Percentiles rank a stretch among this genome's conserved stretches.
These are phyloP conservation scores for Fusarium luffae DNA, from an alignment of 2,329 filamentous ascomycete species.

Conservation along the genomic window DNA sequence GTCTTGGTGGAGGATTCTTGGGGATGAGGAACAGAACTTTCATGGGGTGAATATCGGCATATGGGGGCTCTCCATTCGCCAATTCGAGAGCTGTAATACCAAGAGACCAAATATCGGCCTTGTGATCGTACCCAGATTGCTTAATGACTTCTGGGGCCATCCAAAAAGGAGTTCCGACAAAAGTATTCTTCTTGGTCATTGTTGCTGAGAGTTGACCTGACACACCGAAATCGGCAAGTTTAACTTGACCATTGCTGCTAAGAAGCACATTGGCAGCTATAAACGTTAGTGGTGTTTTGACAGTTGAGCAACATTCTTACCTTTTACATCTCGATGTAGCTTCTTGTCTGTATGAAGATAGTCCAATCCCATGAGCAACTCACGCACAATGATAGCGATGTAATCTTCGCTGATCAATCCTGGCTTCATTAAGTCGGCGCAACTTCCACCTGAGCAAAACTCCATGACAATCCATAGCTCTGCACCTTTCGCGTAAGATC, in stretches of 20 bases:
- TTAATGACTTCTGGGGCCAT: constrained; percentile 99
- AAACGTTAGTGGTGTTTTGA: not conserved
- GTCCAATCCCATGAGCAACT: constrained; percentile 88
- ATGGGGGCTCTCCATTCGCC: constrained; percentile 91
- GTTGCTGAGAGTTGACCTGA: constrained; percentile 96
- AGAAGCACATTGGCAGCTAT: constrained; percentile 92
- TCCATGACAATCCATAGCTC: constrained; percentile 99
- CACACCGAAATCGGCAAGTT: constrained; percentile 96
- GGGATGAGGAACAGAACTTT: constrained; percentile 97
- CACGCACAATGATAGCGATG: constrained; percentile 93
- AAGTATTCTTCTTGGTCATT: constrained; percentile 99
- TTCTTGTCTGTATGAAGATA: constrained; percentile 97
- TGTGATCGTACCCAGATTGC: constrained; percentile 97
- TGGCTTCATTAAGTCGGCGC: constrained; percentile 94
- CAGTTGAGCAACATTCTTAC: constrained; percentile 56
- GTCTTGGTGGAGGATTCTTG: constrained; percentile 86
- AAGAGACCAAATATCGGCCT: constrained; percentile 97
- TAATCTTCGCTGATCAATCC: constrained; percentile 93
- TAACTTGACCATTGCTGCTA: constrained; percentile 91
- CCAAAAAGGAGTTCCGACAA: constrained; percentile 98
- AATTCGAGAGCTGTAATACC: constrained; percentile 94
- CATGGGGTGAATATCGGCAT: constrained; percentile 98
- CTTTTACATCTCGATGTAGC: constrained; percentile 95
- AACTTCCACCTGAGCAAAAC: constrained; percentile 96
- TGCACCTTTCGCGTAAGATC: constrained; percentile 94